A percentile compares a stretch with the other conserved stretches of the same genome.
phyloP scores from a whole-genome alignment of 2,329 filamentous ascomycete genomes.

The Pseudopyrenochaeta lycopersici region DNA sequence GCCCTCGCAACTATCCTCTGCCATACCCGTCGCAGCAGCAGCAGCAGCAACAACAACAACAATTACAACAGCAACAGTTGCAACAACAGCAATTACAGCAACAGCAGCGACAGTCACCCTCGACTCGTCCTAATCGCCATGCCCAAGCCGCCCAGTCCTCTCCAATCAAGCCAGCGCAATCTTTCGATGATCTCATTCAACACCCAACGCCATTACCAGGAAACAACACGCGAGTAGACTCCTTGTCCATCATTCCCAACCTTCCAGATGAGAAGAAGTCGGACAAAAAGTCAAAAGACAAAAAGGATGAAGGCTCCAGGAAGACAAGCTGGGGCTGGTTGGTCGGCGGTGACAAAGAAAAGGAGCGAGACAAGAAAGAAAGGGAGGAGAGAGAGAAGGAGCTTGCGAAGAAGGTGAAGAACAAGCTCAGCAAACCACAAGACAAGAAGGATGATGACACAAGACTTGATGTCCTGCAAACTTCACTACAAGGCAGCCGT shows the following conservation, averaged over 20 bases:
- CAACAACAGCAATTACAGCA: slow-evolving; percentile 29
- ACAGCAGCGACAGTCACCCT: slow-evolving; percentile 34
- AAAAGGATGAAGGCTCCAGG: slow-evolving; percentile 72
- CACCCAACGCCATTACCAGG: slow-evolving; percentile 75
- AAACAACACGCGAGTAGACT: slow-evolving; percentile 74
- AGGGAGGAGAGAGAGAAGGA: slow-evolving; percentile 52
- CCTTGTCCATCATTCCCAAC: slow-evolving; percentile 81
- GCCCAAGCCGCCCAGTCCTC: slow-evolving; percentile 41
- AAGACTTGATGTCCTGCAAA: slow-evolving; percentile 85
- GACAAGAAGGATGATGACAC: slow-evolving; percentile 73
- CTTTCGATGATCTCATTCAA: slow-evolving; percentile 71
- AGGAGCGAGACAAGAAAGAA: slow-evolving; percentile 67
- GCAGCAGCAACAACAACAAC: slow-evolving; percentile 24
- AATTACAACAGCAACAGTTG: slow-evolving; percentile 33
- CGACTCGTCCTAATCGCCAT: slow-evolving; percentile 37
- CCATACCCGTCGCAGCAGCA: slow-evolving; percentile 19
- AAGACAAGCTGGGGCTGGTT: slow-evolving; percentile 91
- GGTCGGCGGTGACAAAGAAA: slow-evolving; percentile 71
- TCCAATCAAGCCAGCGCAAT: slow-evolving; percentile 56
- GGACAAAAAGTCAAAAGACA: slow-evolving; percentile 76
- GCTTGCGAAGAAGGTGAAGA: slow-evolving; percentile 58
- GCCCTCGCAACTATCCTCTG: slow-evolving; percentile 23
- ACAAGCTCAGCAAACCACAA: slow-evolving; percentile 71
- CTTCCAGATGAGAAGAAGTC: slow-evolving; percentile 73
- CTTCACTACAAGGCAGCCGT: slow-evolving; percentile 74